Evolutionary conservation across 2,329 filamentous ascomycete species (phyloP).

Genomic region (Rhinocladiella mackenziei): DNA sequence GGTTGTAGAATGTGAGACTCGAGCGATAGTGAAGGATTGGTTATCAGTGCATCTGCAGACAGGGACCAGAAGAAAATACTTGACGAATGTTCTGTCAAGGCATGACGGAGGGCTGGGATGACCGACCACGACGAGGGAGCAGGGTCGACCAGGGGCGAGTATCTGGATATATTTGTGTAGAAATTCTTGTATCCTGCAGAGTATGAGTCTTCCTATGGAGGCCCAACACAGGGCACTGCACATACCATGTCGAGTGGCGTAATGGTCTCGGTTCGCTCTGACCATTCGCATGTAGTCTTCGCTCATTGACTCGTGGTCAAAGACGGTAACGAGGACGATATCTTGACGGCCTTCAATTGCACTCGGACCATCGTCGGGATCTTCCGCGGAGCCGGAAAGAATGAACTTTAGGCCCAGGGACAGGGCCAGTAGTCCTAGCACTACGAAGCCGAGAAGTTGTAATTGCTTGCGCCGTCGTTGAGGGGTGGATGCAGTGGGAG

Average conservation of each 20-base stretch:
- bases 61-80: conserved; percentile 83
- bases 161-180: conserved; percentile 64
- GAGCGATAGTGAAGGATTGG: conserved; percentile 70
- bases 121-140: conserved; percentile 54
- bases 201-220: neutral
- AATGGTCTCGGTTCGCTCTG: conserved; percentile 75
- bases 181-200: conserved; percentile 75
- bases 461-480: conserved; percentile 57
- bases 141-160: conserved; percentile 38
- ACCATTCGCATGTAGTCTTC: conserved; percentile 67
- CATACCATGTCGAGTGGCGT: conserved; percentile 81
- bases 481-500: conserved; percentile 33
- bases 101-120: conserved; percentile 83
- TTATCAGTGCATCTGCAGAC: conserved; percentile 79
- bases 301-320: conserved; percentile 65
- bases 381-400: conserved; percentile 32
- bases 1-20: conserved; percentile 67
- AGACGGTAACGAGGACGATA: conserved; percentile 76
- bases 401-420: conserved; percentile 57
- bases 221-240: neutral
- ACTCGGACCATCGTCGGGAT: conserved; percentile 31
- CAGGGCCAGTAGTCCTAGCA: conserved; percentile 54
- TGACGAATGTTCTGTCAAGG: conserved; percentile 73
- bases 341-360: conserved; percentile 46
- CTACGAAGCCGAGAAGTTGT: conserved; percentile 55